Base-by-base conservation (phyloP, 2,329 filamentous ascomycete genomes). In the Fonsecaea erecta region DNA sequence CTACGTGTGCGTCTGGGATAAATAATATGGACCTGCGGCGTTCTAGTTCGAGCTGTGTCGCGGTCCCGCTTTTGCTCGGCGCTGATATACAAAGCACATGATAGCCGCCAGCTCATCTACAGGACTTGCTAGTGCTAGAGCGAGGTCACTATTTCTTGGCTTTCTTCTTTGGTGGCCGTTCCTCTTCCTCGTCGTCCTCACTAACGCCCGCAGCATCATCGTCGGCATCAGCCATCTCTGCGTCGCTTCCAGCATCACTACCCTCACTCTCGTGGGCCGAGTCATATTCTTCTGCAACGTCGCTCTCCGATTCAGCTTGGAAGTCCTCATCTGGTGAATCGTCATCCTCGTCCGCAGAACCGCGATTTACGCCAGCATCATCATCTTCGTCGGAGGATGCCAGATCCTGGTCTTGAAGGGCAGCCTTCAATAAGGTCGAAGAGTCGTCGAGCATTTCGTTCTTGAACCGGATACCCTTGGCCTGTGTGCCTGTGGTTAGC, bases 281-380 rank as follows among this genome's bases (percentile, higher is more conserved):
- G 78, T 99, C 95, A 72, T 88, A 99, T 76, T 99, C 96, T 78
- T 99, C 95, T 0, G 94, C 95, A 1, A 97, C 93, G 71, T 99
- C 95, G 60, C 91, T 96, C 70, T 99, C 95, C 14, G 90, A 93
- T 68, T 96, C 92, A 5, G 90, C 91, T 72, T 90, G 86, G 83
- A 99, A 99, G 80, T 99, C 95, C 77, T 99, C 95, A 73, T 99
- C 95, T 8, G 93, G 88, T 66, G 90, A 94, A 82, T 98, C 94
- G 75, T 94, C 91, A 73, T 99, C 95, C 78, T 99, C 95, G 75
- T 98, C 95, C 2, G 94, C 95, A 30, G 91, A 95, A 69, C 95
- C 94, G 64, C 93, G 89, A 30, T 71, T 65, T n/a, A 59, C 66
- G 1, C 63, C 85, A 30, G 89, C 70, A 9, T 72, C 72, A 24